phyloP scores from a whole-genome alignment of 2,329 filamentous ascomycete species.

The Ramularia endophylla region DNA sequence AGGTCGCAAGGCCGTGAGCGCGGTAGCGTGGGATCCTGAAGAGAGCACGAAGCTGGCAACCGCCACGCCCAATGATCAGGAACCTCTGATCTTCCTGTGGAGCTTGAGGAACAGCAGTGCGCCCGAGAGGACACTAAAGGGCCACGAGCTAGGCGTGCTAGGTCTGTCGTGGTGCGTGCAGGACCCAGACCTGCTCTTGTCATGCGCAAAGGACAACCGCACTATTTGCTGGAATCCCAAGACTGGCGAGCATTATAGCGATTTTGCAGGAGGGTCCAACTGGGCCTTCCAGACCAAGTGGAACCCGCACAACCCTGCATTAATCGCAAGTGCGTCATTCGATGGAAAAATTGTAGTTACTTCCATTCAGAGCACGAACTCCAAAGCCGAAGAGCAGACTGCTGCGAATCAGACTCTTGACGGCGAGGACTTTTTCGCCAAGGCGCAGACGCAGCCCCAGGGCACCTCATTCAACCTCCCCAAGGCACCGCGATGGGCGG shows the following conservation, averaged over 20 bases:
- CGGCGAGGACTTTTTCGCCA: constrained; percentile 93
- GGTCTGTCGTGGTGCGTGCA: constrained; percentile 94
- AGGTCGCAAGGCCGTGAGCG: constrained; percentile 87
- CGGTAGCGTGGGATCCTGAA: constrained; percentile 95
- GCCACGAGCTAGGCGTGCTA: constrained; percentile 90
- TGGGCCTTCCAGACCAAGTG: constrained; percentile 97
- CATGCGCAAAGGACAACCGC: constrained; percentile 93
- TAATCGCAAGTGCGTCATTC: constrained; percentile 93
- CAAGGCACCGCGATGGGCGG: constrained; percentile 85
- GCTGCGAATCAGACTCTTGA: constrained; percentile 64
- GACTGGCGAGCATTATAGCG: constrained; percentile 78
- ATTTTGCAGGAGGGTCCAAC: constrained; percentile 97
- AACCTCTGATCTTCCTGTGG: constrained; percentile 87
- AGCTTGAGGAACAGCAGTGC: constrained; percentile 94
- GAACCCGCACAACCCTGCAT: constrained; percentile 85
- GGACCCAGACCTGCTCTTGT: constrained; percentile 81
- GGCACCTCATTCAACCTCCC: constrained; percentile 79
- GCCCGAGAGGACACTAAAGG: constrained; percentile 78
- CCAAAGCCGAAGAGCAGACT: constrained; percentile 58
- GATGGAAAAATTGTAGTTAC: constrained; percentile 94
- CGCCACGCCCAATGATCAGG: constrained; percentile 80
- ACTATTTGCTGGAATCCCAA: constrained; percentile 96
- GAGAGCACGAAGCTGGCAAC: constrained; percentile 90
- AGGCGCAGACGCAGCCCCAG: constrained; percentile 86
- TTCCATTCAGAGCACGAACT: constrained; percentile 89